Evolutionary conservation across 2,329 filamentous ascomycete genomes (phyloP).

Genomic region (Colletotrichum sojae): DNA sequence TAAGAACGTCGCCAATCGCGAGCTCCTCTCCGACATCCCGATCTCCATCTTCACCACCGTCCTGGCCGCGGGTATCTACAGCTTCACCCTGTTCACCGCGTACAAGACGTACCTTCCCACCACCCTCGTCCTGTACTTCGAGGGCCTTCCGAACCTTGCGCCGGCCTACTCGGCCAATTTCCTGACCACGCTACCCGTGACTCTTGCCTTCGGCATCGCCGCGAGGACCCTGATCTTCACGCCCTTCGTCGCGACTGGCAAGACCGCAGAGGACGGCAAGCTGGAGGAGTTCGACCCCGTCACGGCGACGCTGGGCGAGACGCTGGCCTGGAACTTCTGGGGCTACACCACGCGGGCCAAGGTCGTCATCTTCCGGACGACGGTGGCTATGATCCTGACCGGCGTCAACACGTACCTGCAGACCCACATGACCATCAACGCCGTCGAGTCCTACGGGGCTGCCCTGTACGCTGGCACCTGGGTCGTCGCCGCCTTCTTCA

Average conservation of each 20-base stretch:
- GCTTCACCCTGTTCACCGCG: constrained; percentile 77
- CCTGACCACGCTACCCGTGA: constrained; percentile 72
- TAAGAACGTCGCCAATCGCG: constrained; percentile 68
- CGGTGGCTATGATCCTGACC: constrained; percentile 70
- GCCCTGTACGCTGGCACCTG: constrained; percentile 81
- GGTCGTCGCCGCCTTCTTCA: constrained; percentile 74
- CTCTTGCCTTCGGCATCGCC: constrained; percentile 74
- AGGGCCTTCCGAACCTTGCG: constrained; percentile 77
- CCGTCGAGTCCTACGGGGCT: constrained; percentile 79
- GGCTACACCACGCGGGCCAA: constrained; percentile 75
- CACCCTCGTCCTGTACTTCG: constrained; percentile 82
- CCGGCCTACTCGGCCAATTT: constrained; percentile 76
- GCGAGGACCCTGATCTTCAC: constrained; percentile 85
- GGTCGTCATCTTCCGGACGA: constrained; percentile 75
- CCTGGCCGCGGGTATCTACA: constrained; percentile 81
- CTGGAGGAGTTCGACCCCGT: constrained; percentile 72
- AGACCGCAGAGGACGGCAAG: constrained; percentile 63
- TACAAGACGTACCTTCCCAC: constrained; percentile 79
- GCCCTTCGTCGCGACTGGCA: constrained; percentile 70
- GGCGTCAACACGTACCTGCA: constrained; percentile 74
- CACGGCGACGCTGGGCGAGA: constrained; percentile 77
- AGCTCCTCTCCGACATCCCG: constrained; percentile 74
- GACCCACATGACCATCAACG: constrained; percentile 75
- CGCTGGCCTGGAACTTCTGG: constrained; percentile 80
- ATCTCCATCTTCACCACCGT: constrained; percentile 76